A percentile compares a stretch with the other conserved stretches of the same genome.
These are phyloP conservation scores for Podosphaera leucotricha DNA, from an alignment of 2,329 filamentous ascomycete genomes.

Conservation along the genomic window DNA sequence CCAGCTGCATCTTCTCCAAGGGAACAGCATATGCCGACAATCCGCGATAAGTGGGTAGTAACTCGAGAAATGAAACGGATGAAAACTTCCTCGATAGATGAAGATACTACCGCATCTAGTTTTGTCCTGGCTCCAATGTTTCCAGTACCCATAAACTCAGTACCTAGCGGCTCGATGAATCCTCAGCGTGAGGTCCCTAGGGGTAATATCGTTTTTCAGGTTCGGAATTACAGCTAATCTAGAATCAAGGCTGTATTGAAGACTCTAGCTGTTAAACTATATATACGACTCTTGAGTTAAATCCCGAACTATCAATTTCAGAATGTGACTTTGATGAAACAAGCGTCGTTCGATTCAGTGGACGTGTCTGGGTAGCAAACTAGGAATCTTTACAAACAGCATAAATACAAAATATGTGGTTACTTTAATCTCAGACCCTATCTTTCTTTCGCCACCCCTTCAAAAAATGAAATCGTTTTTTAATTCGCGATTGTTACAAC, in stretches of 20 bases:
- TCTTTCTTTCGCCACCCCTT: too few species aligned
- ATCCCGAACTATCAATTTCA: neutral
- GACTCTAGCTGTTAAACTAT: neutral
- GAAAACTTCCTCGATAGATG: neutral
- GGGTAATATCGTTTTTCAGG: neutral
- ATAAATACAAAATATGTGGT: too few species aligned
- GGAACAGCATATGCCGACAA: neutral
- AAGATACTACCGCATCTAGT: neutral
- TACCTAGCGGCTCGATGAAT: neutral
- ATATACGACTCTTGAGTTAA: neutral
- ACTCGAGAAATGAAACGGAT: neutral
- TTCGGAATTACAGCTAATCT: neutral
- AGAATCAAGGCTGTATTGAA: neutral
- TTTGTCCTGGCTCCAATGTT: neutral
- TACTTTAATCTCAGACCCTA: too few species aligned
- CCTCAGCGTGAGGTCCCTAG: too few species aligned
- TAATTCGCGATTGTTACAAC: too few species aligned
- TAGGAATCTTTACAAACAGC: neutral
- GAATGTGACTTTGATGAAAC: conserved; percentile 1
- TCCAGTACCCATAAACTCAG: neutral
- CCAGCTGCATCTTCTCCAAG: neutral
- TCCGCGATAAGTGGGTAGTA: neutral
- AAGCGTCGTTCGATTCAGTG: neutral
- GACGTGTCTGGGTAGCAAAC: neutral
- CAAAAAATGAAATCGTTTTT: too few species aligned